Conservation (phyloP, 1,139 yeast genomes). For the Hemisphaericaspora xylanilytica region DNA sequence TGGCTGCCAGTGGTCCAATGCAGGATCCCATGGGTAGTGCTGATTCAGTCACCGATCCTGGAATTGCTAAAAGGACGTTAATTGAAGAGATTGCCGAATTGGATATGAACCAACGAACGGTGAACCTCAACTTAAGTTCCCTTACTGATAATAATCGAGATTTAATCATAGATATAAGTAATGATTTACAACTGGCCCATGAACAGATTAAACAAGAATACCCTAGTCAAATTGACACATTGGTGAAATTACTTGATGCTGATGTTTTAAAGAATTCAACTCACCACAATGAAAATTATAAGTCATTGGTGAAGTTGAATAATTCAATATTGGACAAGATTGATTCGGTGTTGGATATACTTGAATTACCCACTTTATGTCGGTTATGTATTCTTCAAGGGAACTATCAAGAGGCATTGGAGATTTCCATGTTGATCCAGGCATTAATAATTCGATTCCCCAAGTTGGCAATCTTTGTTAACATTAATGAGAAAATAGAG, state of each 20-base stretch:
- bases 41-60: background rate
- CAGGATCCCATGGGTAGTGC: too few relatives aligned
- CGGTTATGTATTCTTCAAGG: slow-evolving; percentile 84
- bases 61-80: slow-evolving; percentile 20
- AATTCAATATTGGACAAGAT: slow-evolving; percentile 55
- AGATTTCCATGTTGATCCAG: slow-evolving; percentile 67
- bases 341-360: slow-evolving; percentile 70
- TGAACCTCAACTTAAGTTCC: slow-evolving; percentile 30
- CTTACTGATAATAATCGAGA: slow-evolving; percentile 40
- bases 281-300: slow-evolving; percentile 2
- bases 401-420: slow-evolving; percentile 85
- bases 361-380: slow-evolving; percentile 81
- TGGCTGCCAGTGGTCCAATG: too few relatives aligned
- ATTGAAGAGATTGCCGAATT: slow-evolving; percentile 49
- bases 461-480: slow-evolving; percentile 51
- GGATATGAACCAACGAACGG: slow-evolving; percentile 32
- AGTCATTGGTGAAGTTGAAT: slow-evolving; percentile 24
- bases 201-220: slow-evolving; percentile 23
- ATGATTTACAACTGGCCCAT: slow-evolving; percentile 28
- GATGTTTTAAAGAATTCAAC: slow-evolving; percentile 5
- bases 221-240: slow-evolving; percentile 21
- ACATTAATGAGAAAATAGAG: slow-evolving; percentile 55
- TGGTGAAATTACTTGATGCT: slow-evolving; percentile 16
- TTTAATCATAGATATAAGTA: slow-evolving; percentile 38
- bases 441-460: slow-evolving; percentile 71